Evolutionary conservation across 345 rosid species (phyloP), one percentile per base, ranked within the genome.

Genomic region (Citrus mangshanensis): DNA sequence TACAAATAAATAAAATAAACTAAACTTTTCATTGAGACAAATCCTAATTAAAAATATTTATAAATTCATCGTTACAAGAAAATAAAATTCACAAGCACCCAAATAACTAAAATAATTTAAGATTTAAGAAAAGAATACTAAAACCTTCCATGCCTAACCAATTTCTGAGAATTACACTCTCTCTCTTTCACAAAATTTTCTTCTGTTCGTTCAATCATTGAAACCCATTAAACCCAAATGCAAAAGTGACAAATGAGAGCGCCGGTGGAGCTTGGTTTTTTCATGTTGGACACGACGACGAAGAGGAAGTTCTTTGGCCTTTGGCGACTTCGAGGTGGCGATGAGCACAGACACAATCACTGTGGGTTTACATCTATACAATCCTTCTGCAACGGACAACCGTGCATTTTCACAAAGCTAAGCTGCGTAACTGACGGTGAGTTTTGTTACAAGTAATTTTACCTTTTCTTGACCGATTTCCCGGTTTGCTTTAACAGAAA

Each of bases 101-200:
- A 64, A 40, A 38, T 78, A 70, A n/a, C 63, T 4, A 60, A 73
- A 66, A 34, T 55, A 70, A 80, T 74, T 74, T 58, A 30, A 72
- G 71, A 77, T 42, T 7, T 38, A 78, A 65, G 55, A 25, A 61
- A 54, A 76, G 13, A 6, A 16, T 19, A 40, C 38, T 46, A 42
- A 34, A n/a, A 87, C 87, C 88, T 84, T 77, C 87, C 90, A 85
- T 77, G 63, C 76, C 2, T 34, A 38, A 51, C 18, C 68, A 75
- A 56, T 69, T 60, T 65, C 34, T 7, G 61, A 71, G 16, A 68
- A 38, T 51, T 21, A 65, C 75, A 65, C 75, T 7, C 30, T 59
- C 40, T 18, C 35, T 37, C 54, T 12, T 14, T 24, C 19, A 40
- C 19, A 27, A 74, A 54, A 46, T 46, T 63, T 27, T 12, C 32